Evolutionary conservation across 2,329 filamentous ascomycete genomes (phyloP), one percentile per base, ranked within the genome.

Genomic region (Fusarium sp.): DNA sequence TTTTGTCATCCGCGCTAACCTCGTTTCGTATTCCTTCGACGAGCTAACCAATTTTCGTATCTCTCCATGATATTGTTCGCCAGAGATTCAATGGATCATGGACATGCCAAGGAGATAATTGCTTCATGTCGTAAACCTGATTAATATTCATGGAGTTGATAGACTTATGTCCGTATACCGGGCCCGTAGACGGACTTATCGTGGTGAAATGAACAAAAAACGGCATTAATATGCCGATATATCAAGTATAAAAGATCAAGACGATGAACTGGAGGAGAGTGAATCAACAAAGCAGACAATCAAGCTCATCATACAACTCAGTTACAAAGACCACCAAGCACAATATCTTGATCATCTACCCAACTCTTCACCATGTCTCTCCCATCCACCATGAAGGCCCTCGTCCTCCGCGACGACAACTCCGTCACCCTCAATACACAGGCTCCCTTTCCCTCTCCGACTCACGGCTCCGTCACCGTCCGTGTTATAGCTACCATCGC

Each of bases 401-500:
- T 73, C 36, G 48, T 66, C 52, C 55, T 68, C 44, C 30, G 72
- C 46, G 60, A 70, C 15, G 61, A 70, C 47, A 57, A 51, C 56
- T 51, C 60, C 52, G 13, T 68, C 51, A 63, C 28, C 11, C 56
- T 73, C 44, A 34, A 61, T 4, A 54, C 52, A 39, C 13, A 39
- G 12, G 56, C 70, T 10, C 70, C 73, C 13, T 58, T 74, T 10
- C 73, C 73, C n/a, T 52, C 60, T 1, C 63, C 71, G 6, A 50
- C 55, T 5, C 60, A 44, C 2, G 74, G 74, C 34, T 69, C 72
- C 16, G 60, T 66, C 51, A 65, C 68, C n/a, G 40, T 75, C 30
- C 65, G 75, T 44, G 58, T 72, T 41, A 62, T 79, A n/a, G 61
- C 67, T 34, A 54, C 72, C n/a, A 46, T 75, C 18, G 67, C 76